A percentile compares a stretch with the other conserved stretches of the same genome.
Evolutionary conservation across 805 yeast genomes (phyloP).

Genomic region (Candida quercuum): DNA sequence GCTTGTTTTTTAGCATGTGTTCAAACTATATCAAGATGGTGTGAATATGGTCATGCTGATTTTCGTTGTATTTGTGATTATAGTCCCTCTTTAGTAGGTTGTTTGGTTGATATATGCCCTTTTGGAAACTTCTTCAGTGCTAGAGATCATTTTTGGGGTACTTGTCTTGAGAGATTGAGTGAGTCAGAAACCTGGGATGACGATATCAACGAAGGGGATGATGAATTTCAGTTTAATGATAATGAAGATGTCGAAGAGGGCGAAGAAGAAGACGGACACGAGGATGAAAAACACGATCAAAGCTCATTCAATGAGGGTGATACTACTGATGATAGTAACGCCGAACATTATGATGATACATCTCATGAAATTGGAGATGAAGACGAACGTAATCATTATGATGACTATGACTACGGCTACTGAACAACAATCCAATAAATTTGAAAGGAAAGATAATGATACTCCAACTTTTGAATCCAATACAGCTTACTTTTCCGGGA

Average conservation of each 20-base stretch:
- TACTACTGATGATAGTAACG: constrained; percentile 9
- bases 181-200: constrained; percentile 2
- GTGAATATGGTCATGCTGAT: constrained; percentile 30
- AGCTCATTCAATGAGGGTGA: constrained; percentile 6
- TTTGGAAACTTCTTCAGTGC: constrained; percentile 35
- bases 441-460: no score
- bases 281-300: constrained; percentile 11
- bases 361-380: constrained; percentile 21
- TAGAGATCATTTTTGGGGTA: constrained; percentile 44
- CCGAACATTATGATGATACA: constrained; percentile 21
- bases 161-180: constrained; percentile 30
- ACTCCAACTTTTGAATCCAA: no score
- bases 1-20: constrained; percentile 44
- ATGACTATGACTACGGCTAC: constrained; percentile 19
- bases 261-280: constrained; percentile 12
- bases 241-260: constrained; percentile 8
- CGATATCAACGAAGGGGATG: constrained; percentile 6
- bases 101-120: constrained; percentile 42
- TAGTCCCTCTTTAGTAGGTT: constrained; percentile 34
- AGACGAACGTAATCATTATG: constrained; percentile 8
- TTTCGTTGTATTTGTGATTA: constrained; percentile 35
- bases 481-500: no score
- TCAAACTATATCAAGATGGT: constrained; percentile 30
- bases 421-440: no score
- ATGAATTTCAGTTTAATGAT: constrained; percentile 8